Evolutionary conservation across 1,284 basidiomycete species (phyloP), one percentile per base, ranked within the genome.

Genomic region (Ganoderma meredithae): DNA sequence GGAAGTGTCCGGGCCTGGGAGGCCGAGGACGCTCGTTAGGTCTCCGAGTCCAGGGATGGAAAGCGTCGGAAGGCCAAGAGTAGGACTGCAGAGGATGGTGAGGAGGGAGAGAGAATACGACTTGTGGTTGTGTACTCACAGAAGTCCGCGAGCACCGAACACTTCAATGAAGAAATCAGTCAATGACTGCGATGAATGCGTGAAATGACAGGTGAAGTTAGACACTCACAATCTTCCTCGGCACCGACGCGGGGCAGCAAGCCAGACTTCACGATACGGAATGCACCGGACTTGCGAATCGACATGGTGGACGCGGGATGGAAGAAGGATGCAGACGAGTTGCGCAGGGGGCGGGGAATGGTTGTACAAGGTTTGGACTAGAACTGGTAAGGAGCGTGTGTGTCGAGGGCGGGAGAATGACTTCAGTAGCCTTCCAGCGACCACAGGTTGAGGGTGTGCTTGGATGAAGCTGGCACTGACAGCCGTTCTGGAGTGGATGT

Each of bases 401-500:
- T 59, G 69, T 70, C 62, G 69, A 61, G 56, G 61, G 66, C n/a
- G 33, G 39, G 69, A 56, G 67, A 62, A 66, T 61, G 53, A 65
- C 67, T 68, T 69, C 69, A 53, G 71, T 71, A 66, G 69, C 60
- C 71, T 70, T 64, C 71, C 71, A 68, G 71, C 69, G 69, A 72
- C 71, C 71, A 72, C 67, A 52, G 69, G 65, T 40, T 19, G 68
- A 61, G 47, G 52, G 41, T 33, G 58, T 39, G 27, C 39, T 41
- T 41, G 63, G 63, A 65, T 27, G 59, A 62, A 56, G 59, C 31
- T 25, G 62, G 47, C 55, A 41, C 53, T 61, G 58, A 27, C 60
- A 19, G 64, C 62, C 66, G 60, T 56, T 53, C 64, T 69, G 69
- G 39, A 62, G 61, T n/a, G 52, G 59, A 61, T 25, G 27, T 27